Conservation (phyloP, 1,139 yeast genomes). For the Blastobotrys serpentis region DNA sequence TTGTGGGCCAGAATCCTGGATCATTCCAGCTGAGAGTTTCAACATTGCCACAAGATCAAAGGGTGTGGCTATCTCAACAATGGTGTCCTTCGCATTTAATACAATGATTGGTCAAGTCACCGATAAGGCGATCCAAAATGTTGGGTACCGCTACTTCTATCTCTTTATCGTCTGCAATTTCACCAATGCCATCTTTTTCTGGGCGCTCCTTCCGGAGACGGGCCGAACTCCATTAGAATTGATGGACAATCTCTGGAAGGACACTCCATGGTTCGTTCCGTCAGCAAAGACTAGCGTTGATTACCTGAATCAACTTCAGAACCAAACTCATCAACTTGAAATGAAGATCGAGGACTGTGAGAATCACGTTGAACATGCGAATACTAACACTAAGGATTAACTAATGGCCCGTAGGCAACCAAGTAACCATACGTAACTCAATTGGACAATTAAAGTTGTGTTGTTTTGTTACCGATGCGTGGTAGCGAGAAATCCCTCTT, state of each 20-base stretch:
- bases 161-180: constrained; percentile 34
- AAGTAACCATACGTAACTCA: no score
- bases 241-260: constrained; percentile 15
- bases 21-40: constrained; percentile 67
- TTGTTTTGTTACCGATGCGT: no score
- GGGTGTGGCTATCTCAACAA: constrained; percentile 57
- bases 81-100: constrained; percentile 28
- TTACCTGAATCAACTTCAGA: constrained; percentile 12
- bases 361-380: neutral
- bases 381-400: neutral
- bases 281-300: constrained; percentile 15
- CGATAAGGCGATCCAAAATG: constrained; percentile 22
- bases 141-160: constrained; percentile 26
- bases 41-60: constrained; percentile 69
- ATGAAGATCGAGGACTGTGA: constrained; percentile 7
- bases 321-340: constrained; percentile 14
- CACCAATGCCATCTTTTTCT: constrained; percentile 36
- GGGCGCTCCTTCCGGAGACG: constrained; percentile 58
- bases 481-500: no score
- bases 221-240: constrained; percentile 39
- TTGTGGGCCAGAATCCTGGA: constrained; percentile 82
- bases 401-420: no score
- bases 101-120: constrained; percentile 34
- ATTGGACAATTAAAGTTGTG: no score
- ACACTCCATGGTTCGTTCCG: constrained; percentile 19